Evolutionary conservation across 2,329 filamentous ascomycete species (phyloP), one percentile per base, ranked within the genome.

Genomic region (Colletotrichum viniferum): DNA sequence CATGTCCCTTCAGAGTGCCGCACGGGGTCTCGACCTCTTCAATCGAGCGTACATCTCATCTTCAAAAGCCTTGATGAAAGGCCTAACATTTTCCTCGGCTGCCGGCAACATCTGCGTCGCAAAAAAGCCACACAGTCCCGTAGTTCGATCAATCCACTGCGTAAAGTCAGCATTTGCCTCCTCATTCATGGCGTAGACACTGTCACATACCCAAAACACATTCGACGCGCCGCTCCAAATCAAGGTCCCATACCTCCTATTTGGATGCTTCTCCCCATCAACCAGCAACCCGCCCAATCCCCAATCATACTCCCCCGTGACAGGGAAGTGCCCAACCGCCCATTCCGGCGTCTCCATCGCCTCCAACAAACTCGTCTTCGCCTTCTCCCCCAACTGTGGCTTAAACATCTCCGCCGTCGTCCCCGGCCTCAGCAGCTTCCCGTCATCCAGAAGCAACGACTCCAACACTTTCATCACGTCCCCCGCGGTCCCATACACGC

Each of bases 401-500:
- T 81, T 78, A 77, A 90, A 90, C 81, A 91, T 84, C 58, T 82
- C 77, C 1, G 86, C 82, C 0, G 87, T 83, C 0, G 85, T 88
- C 5, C 80, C 80, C 0, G 82, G 81, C 24, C 80, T 83, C 8
- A 92, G 83, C 0, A 91, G 77, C 56, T 84, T 86, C 5, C 85
- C 86, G 68, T 91, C 89, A 61, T 90, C 86, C 3, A 81, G 79
- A 0, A 90, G 82, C 2, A 92, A 78, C 3, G 87, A 88, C 4
- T 81, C 81, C 4, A 89, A 78, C 7, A 91, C 79, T 43, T 84
- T 84, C 67, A 87, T 76, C 73, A 87, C 91, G 26, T 88, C 85
- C 0, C 76, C 43, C 7, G 86, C 81, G 4, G 82, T 79, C 4
- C 83, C 83, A 69, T 79, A 85, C 6, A 81, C 62, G 2, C 85